These are phyloP conservation scores for Leccinum rimulosum DNA, from an alignment of 768 basidiomycete species.

Conservation along the genomic window DNA sequence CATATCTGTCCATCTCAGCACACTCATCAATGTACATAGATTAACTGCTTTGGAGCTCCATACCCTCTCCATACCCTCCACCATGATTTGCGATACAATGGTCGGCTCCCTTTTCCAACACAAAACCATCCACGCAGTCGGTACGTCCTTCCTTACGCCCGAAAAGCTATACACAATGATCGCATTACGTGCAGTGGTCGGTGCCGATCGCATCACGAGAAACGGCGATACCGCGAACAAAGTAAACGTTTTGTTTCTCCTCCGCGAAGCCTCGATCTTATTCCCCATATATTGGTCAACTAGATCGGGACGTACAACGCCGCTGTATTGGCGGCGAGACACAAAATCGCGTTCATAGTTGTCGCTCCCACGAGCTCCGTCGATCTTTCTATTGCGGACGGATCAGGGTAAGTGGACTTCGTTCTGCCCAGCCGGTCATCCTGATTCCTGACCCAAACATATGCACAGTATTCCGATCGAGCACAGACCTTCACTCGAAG, in stretches of 20 bases:
- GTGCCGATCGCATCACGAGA: conserved; percentile 83
- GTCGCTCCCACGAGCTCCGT: conserved; percentile 92
- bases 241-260: conserved; percentile 33
- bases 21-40: conserved; percentile 36
- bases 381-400: conserved; percentile 75
- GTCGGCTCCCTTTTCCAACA: conserved; percentile 94
- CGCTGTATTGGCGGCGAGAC: conserved; percentile 84
- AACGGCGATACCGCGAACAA: conserved; percentile 99
- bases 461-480: conserved; percentile 80
- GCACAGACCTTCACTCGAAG: conserved; percentile 84
- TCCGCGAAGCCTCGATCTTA: neutral
- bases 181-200: conserved; percentile 52
- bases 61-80: conserved; percentile 77
- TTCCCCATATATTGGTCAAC: neutral
- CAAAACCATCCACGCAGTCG: conserved; percentile 76
- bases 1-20: neutral
- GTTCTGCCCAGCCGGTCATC: neutral
- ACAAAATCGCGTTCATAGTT: conserved; percentile 88
- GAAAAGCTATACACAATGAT: neutral
- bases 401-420: conserved; percentile 46
- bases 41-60: conserved; percentile 89
- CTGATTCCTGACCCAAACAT: neutral
- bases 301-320: conserved; percentile 95
- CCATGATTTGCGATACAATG: conserved; percentile 98
- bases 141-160: conserved; percentile 34